phyloP scores from a whole-genome alignment of 106 monocot genomes.

The Dendrobium nobile region DNA sequence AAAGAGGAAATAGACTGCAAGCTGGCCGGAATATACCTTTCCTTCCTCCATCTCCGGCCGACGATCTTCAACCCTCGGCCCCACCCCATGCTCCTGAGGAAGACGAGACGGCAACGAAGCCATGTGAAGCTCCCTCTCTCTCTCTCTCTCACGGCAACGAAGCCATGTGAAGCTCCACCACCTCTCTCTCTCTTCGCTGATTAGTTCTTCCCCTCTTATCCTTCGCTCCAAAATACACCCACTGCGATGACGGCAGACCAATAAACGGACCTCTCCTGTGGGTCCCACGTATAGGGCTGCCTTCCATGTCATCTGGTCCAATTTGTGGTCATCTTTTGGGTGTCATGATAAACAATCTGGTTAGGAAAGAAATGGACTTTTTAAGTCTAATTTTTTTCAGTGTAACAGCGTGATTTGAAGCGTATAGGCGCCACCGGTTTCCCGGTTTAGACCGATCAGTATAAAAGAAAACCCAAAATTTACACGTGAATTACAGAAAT shows the following conservation, averaged over 20 bases:
- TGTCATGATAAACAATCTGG: background rate
- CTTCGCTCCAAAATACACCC: slow-evolving; percentile 14
- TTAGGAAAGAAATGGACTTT: background rate
- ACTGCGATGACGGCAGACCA: background rate
- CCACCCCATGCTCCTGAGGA: slow-evolving; percentile 12
- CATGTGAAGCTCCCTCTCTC: slow-evolving; percentile 5
- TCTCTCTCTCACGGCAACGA: background rate
- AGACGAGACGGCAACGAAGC: slow-evolving; percentile 14
- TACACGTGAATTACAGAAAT: background rate
- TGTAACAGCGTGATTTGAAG: background rate
- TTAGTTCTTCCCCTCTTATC: background rate
- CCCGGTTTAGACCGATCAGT: background rate
- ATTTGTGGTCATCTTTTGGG: background rate
- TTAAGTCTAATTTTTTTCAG: background rate
- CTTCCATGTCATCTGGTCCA: background rate
- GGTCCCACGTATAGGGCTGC: background rate
- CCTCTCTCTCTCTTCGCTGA: background rate
- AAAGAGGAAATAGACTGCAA: background rate
- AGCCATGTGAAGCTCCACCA: background rate
- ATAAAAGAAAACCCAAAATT: background rate
- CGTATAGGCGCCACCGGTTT: background rate
- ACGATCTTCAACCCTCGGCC: slow-evolving; percentile 1
- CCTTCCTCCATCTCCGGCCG: slow-evolving; percentile 10
- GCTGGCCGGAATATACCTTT: slow-evolving; percentile 14
- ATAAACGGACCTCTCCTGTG: background rate